phyloP scores from a whole-genome alignment of 805 yeast genomes.

The Barnettozyma siamensis region DNA sequence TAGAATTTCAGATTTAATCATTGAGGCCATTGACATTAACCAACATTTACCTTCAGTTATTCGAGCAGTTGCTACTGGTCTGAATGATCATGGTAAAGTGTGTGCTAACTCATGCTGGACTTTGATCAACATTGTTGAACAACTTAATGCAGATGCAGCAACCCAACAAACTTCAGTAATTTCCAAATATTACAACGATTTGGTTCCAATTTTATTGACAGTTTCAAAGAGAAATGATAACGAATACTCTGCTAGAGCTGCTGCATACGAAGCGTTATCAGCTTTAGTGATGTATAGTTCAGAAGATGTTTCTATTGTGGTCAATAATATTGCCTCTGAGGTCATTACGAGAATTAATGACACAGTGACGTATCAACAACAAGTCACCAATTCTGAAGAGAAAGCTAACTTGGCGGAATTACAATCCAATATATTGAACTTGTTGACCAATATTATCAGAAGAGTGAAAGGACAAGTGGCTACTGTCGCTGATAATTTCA shows the following conservation, averaged over 20 bases:
- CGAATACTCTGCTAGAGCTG: slow-evolving; percentile 83
- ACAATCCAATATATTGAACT: slow-evolving; percentile 52
- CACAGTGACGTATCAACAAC: slow-evolving; percentile 56
- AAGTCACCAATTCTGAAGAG: slow-evolving; percentile 62
- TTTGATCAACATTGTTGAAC: slow-evolving; percentile 85
- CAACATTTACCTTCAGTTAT: slow-evolving; percentile 65
- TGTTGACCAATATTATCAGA: slow-evolving; percentile 34
- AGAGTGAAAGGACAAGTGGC: slow-evolving; percentile 63
- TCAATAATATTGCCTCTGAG: slow-evolving; percentile 70
- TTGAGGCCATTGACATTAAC: slow-evolving; percentile 66
- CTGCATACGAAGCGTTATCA: slow-evolving; percentile 93
- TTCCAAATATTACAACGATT: slow-evolving; percentile 63
- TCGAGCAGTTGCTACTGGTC: slow-evolving; percentile 70
- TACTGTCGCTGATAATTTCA: slow-evolving; percentile 73
- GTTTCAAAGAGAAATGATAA: slow-evolving; percentile 73
- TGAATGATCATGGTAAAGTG: slow-evolving; percentile 87
- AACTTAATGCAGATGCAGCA: slow-evolving; percentile 51
- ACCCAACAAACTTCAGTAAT: slow-evolving; percentile 49
- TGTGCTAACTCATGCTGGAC: slow-evolving; percentile 99
- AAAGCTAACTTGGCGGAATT: slow-evolving; percentile 78
- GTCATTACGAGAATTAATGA: slow-evolving; percentile 66
- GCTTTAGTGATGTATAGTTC: slow-evolving; percentile 74
- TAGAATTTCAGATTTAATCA: slow-evolving; percentile 82
- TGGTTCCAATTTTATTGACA: slow-evolving; percentile 65
- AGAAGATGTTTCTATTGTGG: slow-evolving; percentile 57